Evolutionary conservation across 805 yeast species (phyloP).

Genomic region (Teunomyces atbi): DNA sequence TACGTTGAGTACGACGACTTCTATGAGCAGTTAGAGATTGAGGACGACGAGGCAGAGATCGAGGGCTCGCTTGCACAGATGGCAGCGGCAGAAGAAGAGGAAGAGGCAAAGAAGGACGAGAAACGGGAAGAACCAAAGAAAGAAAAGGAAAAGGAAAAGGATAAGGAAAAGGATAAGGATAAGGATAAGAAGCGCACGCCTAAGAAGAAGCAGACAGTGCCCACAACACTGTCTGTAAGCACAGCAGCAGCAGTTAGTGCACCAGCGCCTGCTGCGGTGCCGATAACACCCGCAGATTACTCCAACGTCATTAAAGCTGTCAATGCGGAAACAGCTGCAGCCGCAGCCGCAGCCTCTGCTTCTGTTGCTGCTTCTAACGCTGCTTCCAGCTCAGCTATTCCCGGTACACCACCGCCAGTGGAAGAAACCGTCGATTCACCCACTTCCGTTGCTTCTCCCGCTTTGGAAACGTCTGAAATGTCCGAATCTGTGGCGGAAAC

Average conservation of each 20-base stretch:
- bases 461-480: too few relatives aligned
- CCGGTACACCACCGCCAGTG: background rate
- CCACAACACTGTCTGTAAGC: background rate
- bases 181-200: conserved; percentile 28
- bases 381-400: background rate
- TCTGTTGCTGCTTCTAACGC: background rate
- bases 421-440: background rate
- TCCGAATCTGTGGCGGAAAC: too few relatives aligned
- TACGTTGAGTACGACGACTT: conserved; percentile 92
- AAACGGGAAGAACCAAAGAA: conserved; percentile 2
- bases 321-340: background rate
- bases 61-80: conserved; percentile 24
- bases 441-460: too few relatives aligned
- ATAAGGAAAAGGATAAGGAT: conserved; percentile 31
- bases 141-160: background rate
- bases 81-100: conserved; percentile 16
- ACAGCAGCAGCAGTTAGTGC: conserved; percentile 12
- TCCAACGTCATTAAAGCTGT: conserved; percentile 26
- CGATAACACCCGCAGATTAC: conserved; percentile 17
- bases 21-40: conserved; percentile 81
- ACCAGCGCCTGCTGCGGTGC: conserved; percentile 20
- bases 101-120: conserved; percentile 5
- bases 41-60: conserved; percentile 38
- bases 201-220: conserved; percentile 13
- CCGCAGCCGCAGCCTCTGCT: background rate